phyloP scores from a whole-genome alignment of 129 eudicot genomes.

The Centaurea solstitialis region DNA sequence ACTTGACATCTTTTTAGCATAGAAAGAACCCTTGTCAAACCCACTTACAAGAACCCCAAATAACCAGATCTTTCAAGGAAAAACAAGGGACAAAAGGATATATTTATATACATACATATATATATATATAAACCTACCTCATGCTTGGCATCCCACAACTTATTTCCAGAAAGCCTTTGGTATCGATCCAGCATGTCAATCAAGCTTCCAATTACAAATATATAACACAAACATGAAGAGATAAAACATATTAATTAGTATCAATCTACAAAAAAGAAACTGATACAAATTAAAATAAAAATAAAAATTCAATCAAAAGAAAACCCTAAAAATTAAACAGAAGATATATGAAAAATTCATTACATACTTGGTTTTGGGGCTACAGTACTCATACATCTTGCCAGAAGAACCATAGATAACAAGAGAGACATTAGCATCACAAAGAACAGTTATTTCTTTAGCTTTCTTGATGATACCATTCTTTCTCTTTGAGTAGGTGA shows the following conservation, averaged over 20 bases:
- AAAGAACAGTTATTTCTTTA: slow-evolving; percentile 85
- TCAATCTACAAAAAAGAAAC: not conserved
- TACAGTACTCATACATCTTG: slow-evolving; percentile 80
- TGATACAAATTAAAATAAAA: too few species aligned
- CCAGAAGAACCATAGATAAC: slow-evolving; percentile 73
- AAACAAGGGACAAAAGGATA: slow-evolving; percentile 17
- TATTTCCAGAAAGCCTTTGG: slow-evolving; percentile 72
- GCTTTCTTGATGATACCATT: slow-evolving; percentile 92
- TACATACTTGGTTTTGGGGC: slow-evolving; percentile 70
- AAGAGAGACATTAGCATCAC: slow-evolving; percentile 86
- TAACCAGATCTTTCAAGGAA: slow-evolving; percentile 34
- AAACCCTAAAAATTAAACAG: slow-evolving; percentile 2
- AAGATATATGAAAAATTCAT: not conserved
- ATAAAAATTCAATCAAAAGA: not conserved
- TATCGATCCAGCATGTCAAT: slow-evolving; percentile 66
- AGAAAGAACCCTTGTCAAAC: slow-evolving; percentile 12
- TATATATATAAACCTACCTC: slow-evolving; percentile 41
- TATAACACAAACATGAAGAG: not conserved
- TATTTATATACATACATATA: too few species aligned
- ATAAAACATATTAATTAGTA: not conserved
- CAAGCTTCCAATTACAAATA: slow-evolving; percentile 42
- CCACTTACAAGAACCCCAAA: slow-evolving; percentile 28
- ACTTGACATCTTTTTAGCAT: slow-evolving; percentile 58
- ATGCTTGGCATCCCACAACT: slow-evolving; percentile 99
- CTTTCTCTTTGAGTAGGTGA: slow-evolving; percentile 83